Evolutionary conservation across 257 asterid species (phyloP).

Genomic region (Ballota nigra): DNA sequence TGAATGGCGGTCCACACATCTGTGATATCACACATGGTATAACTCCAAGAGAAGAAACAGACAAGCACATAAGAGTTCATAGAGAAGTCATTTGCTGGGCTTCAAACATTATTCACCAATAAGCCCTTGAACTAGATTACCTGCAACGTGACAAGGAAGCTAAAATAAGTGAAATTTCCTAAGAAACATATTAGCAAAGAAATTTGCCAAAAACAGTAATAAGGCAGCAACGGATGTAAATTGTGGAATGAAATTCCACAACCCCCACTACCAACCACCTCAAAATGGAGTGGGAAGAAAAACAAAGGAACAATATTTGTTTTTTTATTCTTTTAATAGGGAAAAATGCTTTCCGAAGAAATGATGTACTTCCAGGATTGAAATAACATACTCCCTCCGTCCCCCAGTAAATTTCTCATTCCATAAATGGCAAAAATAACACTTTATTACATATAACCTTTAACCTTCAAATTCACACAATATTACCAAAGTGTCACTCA

Average conservation of each 20-base stretch:
- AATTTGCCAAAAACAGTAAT: neutral
- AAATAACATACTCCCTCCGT: neutral
- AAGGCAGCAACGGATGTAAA: neutral
- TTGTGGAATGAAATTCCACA: neutral
- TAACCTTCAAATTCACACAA: too few relatives aligned
- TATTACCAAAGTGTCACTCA: too few relatives aligned
- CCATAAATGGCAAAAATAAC: too few relatives aligned
- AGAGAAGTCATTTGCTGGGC: constrained; percentile 18
- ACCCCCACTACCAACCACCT: neutral
- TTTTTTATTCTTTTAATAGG: neutral
- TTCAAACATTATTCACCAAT: constrained; percentile 16
- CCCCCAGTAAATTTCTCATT: too few relatives aligned
- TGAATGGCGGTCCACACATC: neutral
- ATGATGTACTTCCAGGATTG: neutral
- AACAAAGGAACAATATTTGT: neutral
- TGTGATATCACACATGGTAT: neutral
- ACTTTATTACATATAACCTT: too few relatives aligned
- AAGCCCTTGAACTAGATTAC: neutral
- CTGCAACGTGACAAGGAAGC: constrained; percentile 28
- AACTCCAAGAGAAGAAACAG: constrained; percentile 9
- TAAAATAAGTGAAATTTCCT: neutral
- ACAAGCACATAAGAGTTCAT: constrained; percentile 13
- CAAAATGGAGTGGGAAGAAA: neutral
- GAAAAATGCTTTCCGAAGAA: neutral
- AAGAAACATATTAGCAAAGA: neutral